Base-by-base conservation (phyloP, 1,284 basidiomycete genomes). In the Waitea zeae region DNA sequence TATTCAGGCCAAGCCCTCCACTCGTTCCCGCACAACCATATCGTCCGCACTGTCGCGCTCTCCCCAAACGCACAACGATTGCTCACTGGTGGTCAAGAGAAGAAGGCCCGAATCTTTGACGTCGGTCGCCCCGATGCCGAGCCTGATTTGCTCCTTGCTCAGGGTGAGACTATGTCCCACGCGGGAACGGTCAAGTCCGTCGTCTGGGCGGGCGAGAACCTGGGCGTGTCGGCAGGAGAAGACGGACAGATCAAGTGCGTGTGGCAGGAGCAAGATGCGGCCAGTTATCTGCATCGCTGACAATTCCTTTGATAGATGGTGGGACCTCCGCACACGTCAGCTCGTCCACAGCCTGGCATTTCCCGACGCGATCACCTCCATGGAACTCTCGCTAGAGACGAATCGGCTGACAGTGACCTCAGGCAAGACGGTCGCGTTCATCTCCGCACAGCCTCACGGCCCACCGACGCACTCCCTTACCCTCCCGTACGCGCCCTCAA, bases 1-100 rank as follows among this genome's bases (percentile, higher is more conserved):
- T 92, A 81, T 53, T 77, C 77, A 20, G 95, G 93, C 39, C 66
- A 76, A 17, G 61, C 69, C 26, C 63, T 97, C 20, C 84, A 96
- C 48, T 96, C 90, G 9, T 95, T 97, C 49, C 75, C 88, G 14
- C 93, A 99, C 57, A 84, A 93, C 52, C 95, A 98, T 57, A 98
- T 99, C 52, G 93, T 99, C 44, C 81, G 92, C 43, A 87, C 82
- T 27, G 88, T 96, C 27, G 90, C 90, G 11, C 61, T 97, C 43
- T 79, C 84, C 7, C 70, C 74, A 6, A 57, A 58, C 31, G 60
- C 71, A 9, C 61, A 64, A 3, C 75, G 73, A 51, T 66, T 90
- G 36, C 61, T 93, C 36, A 89, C 86, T n/a, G 92, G 89, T 29
- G 93, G 93, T 1, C 82, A 96, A 59, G 95, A 98, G 57, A 97